phyloP scores from a whole-genome alignment of 352 stramenopile genomes.

The Globisporangium spiculum region DNA sequence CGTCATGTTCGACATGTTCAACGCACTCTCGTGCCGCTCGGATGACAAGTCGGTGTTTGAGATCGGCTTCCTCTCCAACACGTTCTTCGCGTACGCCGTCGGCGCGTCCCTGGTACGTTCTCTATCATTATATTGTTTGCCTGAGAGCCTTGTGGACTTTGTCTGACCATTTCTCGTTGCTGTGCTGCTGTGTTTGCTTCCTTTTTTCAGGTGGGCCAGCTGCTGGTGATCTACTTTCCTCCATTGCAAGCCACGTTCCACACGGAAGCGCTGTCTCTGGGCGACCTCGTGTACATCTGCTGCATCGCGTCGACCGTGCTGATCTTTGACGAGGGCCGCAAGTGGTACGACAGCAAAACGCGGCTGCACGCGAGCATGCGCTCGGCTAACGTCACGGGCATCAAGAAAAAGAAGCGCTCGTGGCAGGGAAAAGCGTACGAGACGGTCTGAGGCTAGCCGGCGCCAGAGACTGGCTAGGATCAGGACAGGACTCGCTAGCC shows the following conservation, averaged over 20 bases:
- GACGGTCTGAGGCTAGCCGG: slow-evolving; percentile 35
- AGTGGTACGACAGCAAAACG: slow-evolving; percentile 64
- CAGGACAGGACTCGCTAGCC: background rate
- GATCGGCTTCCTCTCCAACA: slow-evolving; percentile 91
- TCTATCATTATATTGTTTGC: background rate
- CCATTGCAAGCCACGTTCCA: slow-evolving; percentile 96
- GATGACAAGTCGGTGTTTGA: slow-evolving; percentile 93
- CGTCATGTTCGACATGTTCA: slow-evolving; percentile 98
- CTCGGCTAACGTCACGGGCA: slow-evolving; percentile 31
- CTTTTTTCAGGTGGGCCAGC: slow-evolving; percentile 76
- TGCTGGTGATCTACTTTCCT: slow-evolving; percentile 96
- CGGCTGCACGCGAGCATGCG: slow-evolving; percentile 31
- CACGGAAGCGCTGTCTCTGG: slow-evolving; percentile 92
- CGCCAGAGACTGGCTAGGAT: background rate
- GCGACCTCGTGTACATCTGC: slow-evolving; percentile 92
- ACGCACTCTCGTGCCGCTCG: slow-evolving; percentile 95
- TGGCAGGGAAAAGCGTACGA: slow-evolving; percentile 69
- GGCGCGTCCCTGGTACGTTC: slow-evolving; percentile 78
- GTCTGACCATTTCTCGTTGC: slow-evolving; percentile 1
- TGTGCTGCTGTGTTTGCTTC: slow-evolving; percentile 4
- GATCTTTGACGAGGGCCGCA: slow-evolving; percentile 93
- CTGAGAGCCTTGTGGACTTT: background rate
- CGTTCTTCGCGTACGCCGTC: slow-evolving; percentile 92
- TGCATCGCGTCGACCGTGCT: slow-evolving; percentile 92
- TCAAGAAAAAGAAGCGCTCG: slow-evolving; percentile 32